These are phyloP conservation scores for Mycena albidolilacea DNA, from an alignment of 768 basidiomycete species.

Conservation along the genomic window DNA sequence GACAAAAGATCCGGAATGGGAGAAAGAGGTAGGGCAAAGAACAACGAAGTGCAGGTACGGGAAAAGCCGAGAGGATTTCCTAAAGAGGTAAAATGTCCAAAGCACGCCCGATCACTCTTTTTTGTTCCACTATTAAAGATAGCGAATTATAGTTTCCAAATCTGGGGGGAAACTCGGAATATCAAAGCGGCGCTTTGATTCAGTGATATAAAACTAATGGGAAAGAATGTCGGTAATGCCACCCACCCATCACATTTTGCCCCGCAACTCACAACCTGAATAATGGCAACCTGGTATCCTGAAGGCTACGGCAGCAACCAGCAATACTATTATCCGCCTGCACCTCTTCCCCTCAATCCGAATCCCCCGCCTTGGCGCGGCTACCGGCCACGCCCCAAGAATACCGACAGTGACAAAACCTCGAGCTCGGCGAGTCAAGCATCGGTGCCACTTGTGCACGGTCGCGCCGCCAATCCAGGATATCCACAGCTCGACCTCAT, in stretches of 20 bases:
- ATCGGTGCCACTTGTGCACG: not conserved
- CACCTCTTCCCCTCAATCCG: conserved; percentile 27
- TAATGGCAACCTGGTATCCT: conserved; percentile 35
- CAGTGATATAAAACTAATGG: conserved; percentile 12
- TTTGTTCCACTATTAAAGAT: no score
- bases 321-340: conserved; percentile 28
- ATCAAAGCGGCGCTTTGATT: conserved; percentile 2
- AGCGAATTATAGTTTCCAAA: not conserved
- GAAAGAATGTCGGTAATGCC: not conserved
- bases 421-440: not conserved
- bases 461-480: not conserved
- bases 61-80: no score
- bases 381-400: not conserved
- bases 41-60: no score
- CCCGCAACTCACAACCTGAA: not conserved
- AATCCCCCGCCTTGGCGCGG: conserved; percentile 11
- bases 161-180: not conserved
- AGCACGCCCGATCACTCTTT: no score
- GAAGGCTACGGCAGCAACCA: conserved; percentile 22
- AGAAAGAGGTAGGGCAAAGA: no score
- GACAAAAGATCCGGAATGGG: no score
- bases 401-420: conserved; percentile 3
- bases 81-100: no score
- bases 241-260: not conserved
- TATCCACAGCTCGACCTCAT: conserved; percentile 28